Conservation (phyloP, 805 yeast genomes). For the Wickerhamomyces ciferrii region DNA sequence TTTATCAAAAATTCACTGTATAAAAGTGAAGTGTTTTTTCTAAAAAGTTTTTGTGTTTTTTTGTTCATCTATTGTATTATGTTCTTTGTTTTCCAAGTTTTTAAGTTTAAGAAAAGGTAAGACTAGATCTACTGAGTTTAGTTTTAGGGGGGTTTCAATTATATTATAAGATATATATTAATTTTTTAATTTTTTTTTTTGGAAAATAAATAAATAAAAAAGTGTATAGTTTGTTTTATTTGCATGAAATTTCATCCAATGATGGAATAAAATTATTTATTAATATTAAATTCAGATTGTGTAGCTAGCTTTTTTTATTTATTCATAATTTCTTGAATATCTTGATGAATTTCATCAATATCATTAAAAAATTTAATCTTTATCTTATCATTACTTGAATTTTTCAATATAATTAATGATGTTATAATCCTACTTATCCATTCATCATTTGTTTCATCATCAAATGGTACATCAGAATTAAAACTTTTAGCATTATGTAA, state of each 20-base stretch:
- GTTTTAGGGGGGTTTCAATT: neutral
- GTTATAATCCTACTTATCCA: constrained; percentile 52
- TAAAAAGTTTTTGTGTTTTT: no score
- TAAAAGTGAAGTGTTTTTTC: no score
- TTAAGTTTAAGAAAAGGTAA: no score
- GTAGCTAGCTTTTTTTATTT: constrained; percentile 16
- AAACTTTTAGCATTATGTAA: constrained; percentile 18
- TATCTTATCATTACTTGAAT: constrained; percentile 12
- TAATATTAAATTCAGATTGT: no score
- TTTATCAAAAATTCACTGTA: no score
- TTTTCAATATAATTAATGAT: constrained; percentile 14
- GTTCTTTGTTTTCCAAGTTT: no score
- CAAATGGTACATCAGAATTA: constrained; percentile 8
- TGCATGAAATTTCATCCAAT: no score
- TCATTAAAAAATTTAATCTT: constrained; percentile 16
- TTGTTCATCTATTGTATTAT: no score
- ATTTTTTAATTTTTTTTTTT: no score
- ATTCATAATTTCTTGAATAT: constrained; percentile 10
- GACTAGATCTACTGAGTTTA: no score
- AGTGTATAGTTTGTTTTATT: neutral
- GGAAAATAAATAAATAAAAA: neutral
- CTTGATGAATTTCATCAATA: constrained; percentile 18
- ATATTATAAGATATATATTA: no score
- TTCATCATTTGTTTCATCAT: constrained; percentile 45
- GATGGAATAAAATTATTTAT: no score